phyloP scores from a whole-genome alignment of 345 rosid genomes.

The Hibiscus tridactylites region DNA sequence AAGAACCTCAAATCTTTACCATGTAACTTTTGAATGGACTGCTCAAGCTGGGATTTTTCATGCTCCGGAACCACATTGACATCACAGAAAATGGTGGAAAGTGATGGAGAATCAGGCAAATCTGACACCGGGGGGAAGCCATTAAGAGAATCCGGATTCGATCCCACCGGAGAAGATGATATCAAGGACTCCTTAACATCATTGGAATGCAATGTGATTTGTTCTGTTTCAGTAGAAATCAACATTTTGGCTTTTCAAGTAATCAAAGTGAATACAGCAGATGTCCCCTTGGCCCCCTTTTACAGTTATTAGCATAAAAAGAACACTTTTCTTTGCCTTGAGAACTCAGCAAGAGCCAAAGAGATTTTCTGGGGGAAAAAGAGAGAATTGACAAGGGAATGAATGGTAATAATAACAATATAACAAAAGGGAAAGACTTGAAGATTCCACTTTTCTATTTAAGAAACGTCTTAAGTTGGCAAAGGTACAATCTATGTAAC shows the following conservation, averaged over 20 bases:
- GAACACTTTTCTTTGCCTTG: constrained; percentile 10
- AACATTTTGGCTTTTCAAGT: constrained; percentile 22
- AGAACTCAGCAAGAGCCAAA: constrained; percentile 15
- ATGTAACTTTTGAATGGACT: constrained; percentile 45
- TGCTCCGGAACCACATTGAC: constrained; percentile 79
- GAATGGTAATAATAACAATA: neutral
- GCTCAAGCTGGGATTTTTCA: constrained; percentile 53
- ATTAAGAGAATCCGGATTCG: constrained; percentile 21
- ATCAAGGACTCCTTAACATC: constrained; percentile 17
- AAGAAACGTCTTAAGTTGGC: constrained; percentile 7
- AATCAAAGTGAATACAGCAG: constrained; percentile 11
- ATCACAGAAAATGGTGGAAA: constrained; percentile 41
- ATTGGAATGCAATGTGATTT: constrained; percentile 25
- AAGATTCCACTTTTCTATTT: neutral
- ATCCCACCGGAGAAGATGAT: constrained; percentile 27
- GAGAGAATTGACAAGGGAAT: neutral
- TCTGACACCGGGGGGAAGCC: constrained; percentile 28
- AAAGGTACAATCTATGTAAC: neutral
- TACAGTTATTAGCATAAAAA: neutral
- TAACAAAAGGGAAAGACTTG: neutral
- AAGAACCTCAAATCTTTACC: constrained; percentile 26
- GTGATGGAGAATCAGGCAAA: constrained; percentile 33
- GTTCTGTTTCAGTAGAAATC: constrained; percentile 31
- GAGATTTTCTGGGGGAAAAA: neutral
- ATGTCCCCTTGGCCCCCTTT: constrained; percentile 1